A percentile compares a stretch with the other conserved stretches of the same genome.
Conservation (phyloP, 164 flowering plant genomes). For the Annona squamosa region DNA sequence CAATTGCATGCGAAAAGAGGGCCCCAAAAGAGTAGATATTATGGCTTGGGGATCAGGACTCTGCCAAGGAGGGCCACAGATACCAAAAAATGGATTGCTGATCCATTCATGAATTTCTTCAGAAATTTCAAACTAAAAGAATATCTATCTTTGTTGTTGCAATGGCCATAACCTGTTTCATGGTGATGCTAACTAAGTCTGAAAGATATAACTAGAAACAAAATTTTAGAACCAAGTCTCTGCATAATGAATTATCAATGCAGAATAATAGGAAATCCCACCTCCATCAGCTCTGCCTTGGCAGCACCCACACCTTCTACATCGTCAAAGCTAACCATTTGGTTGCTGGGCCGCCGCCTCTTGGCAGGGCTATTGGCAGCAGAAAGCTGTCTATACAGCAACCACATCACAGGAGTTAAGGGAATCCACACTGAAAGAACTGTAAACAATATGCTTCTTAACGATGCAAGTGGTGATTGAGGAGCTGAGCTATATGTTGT, state of each 20-base stretch:
- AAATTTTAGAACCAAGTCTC: too few relatives aligned
- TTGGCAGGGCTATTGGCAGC: conserved; percentile 80
- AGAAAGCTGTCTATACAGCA: conserved; percentile 81
- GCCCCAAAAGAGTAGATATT: neutral
- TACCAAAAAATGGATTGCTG: too few relatives aligned
- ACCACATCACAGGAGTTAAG: conserved; percentile 88
- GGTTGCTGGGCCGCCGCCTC: conserved; percentile 52
- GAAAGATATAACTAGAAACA: neutral
- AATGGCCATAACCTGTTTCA: neutral
- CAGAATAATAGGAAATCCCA: conserved; percentile 16
- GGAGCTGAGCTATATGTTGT: conserved; percentile 77
- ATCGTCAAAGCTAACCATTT: conserved; percentile 70
- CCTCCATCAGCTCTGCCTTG: conserved; percentile 96
- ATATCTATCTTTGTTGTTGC: neutral
- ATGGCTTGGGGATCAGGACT: neutral
- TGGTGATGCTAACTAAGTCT: too few relatives aligned
- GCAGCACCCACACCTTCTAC: conserved; percentile 97
- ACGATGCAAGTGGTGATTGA: conserved; percentile 52
- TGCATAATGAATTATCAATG: neutral
- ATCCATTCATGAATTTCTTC: neutral
- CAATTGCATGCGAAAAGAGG: neutral
- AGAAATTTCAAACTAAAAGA: neutral
- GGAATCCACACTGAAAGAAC: conserved; percentile 85
- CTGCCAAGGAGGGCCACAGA: neutral
- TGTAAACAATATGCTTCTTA: conserved; percentile 68